These are phyloP conservation scores for Brassica cretica DNA, from an alignment of 345 rosid genomes.

Conservation along the genomic window DNA sequence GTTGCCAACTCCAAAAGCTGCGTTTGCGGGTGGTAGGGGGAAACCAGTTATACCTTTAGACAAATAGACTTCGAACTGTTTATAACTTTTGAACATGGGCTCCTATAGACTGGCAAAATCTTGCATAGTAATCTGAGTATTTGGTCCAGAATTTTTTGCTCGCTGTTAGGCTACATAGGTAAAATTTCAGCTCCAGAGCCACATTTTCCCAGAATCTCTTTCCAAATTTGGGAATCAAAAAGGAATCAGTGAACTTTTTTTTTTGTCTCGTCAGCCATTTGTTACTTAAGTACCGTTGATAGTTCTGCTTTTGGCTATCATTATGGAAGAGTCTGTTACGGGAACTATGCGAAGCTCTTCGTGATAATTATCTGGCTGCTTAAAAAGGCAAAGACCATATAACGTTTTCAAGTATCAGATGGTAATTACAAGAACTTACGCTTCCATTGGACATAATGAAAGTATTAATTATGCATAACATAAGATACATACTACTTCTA, in stretches of 20 bases:
- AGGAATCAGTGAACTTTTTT: slow-evolving; percentile 31
- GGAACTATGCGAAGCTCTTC: slow-evolving; percentile 45
- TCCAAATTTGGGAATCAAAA: slow-evolving; percentile 64
- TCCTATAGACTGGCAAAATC: slow-evolving; percentile 50
- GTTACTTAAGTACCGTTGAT: slow-evolving; percentile 43
- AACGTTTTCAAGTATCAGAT: slow-evolving; percentile 12
- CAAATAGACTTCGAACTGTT: not conserved
- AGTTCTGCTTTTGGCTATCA: slow-evolving; percentile 43
- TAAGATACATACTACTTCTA: slow-evolving; percentile 13
- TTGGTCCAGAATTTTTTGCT: slow-evolving; percentile 49
- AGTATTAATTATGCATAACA: slow-evolving; percentile 23
- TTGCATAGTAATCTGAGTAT: slow-evolving; percentile 43
- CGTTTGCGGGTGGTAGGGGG: too few relatives aligned
- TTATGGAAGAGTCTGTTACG: slow-evolving; percentile 38
- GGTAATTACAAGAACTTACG: slow-evolving; percentile 11
- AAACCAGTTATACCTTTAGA: too few relatives aligned
- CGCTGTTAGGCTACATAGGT: slow-evolving; percentile 50
- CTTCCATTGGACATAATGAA: not conserved
- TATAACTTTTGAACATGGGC: slow-evolving; percentile 50
- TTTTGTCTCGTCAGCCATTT: slow-evolving; percentile 46
- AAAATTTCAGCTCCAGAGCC: slow-evolving; percentile 46
- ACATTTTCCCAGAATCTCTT: slow-evolving; percentile 53
- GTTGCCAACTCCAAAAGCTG: too few relatives aligned
- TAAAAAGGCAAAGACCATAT: slow-evolving; percentile 16
- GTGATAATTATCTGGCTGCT: slow-evolving; percentile 52